Evolutionary conservation across 805 yeast genomes (phyloP), one percentile per base, ranked within the genome.

Genomic region (Schizosaccharomyces osmophilus): DNA sequence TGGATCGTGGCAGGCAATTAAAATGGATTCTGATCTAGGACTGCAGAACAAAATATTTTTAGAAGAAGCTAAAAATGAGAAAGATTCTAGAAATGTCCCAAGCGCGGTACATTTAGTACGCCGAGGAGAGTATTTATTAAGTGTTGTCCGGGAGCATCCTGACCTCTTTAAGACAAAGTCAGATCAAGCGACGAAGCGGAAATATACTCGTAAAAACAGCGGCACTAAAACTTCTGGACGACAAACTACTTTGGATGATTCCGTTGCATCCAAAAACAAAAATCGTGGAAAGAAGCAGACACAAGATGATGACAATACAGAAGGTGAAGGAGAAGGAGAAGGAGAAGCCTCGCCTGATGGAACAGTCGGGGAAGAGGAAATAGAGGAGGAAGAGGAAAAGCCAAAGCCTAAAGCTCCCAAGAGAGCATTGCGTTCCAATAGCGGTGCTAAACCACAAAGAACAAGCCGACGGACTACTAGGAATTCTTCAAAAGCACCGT

Each of bases 11-110:
- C 70, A 78, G 2, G 89, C 85, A 68, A 89, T 93, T 57, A 77
- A 98, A 69, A 98, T 93, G 73, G 98, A 93, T 72, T 97, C 98
- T 1, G 78, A 87, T 61, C 76, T 93, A 63, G 89, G 89, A 11
- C 75, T 93, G 64, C 85, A 87, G 64, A 86, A 87, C 66, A 93
- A 87, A 74, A 73, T 93, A 65, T 93, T 81, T 68, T 75, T 93
- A 67, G 79, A 76, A 62, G 82, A 79, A 63, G 57, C 36, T 24
- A 51, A 51, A 17, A 24, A 22, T 51, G 57, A 51, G 4, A 24
- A 22, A 22, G 36, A 51, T 9, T 22, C 17, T 4, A 57, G 64
- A 6, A 67, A 41, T 68, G 48, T 84, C 3, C 97, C 98, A 0
- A 93, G 94, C 8, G 79, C 96, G 2, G 93, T 93, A 22, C 99